Percentiles rank a stretch among this genome's conserved stretches.
phyloP scores from a whole-genome alignment of 2,329 filamentous ascomycete genomes.

The Thielaviopsis cerberus region DNA sequence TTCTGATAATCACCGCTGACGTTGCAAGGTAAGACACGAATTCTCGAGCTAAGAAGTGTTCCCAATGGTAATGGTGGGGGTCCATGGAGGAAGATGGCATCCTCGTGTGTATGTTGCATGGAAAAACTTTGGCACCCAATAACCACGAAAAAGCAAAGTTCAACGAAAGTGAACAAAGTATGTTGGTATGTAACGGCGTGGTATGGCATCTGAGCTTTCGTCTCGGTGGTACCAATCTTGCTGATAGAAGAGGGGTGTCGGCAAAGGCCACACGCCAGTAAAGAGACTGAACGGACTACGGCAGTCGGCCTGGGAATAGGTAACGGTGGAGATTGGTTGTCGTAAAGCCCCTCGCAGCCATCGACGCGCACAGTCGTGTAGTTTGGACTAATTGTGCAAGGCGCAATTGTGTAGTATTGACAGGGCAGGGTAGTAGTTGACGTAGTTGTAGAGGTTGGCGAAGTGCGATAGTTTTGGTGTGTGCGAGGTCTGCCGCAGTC shows the following conservation, averaged over 20 bases:
- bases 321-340: not conserved
- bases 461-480: not conserved
- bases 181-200: not conserved
- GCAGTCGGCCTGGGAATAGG: not conserved
- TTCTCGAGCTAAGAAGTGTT: not conserved
- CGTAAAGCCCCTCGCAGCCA: not conserved
- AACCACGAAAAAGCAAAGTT: not conserved
- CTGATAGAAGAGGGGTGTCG: not conserved
- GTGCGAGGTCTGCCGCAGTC: not conserved
- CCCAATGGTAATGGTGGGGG: not conserved
- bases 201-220: not conserved
- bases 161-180: not conserved
- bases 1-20: not conserved
- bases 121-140: not conserved
- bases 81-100: not conserved
- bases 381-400: not conserved
- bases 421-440: not conserved
- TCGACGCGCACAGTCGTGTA: not conserved
- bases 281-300: not conserved
- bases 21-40: not conserved
- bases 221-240: not conserved
- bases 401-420: not conserved
- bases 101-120: not conserved
- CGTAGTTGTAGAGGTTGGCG: not conserved
- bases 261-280: not conserved